phyloP scores from a whole-genome alignment of 495 filamentous ascomycete species.

The Xylaria sp. region DNA sequence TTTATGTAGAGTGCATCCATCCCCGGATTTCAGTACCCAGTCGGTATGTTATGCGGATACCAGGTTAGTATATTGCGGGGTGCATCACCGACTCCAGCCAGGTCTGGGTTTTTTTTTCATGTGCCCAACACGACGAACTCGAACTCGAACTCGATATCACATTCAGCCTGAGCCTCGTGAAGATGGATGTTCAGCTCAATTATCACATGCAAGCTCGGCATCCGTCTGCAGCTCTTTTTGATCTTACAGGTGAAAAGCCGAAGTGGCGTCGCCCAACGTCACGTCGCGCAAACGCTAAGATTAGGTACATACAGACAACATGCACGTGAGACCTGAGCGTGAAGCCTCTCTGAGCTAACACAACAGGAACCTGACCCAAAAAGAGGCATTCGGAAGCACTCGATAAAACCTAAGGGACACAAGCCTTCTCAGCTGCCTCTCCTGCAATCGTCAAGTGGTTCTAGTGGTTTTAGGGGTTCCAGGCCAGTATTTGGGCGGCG shows the following conservation, averaged over 20 bases:
- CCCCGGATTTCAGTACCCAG: neutral
- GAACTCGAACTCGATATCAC: neutral
- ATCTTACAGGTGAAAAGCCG: neutral
- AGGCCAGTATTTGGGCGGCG: neutral
- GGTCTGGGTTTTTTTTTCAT: too few relatives aligned
- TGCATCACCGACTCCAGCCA: neutral
- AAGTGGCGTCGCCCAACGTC: conserved; percentile 11
- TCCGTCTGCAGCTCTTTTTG: neutral
- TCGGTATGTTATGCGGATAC: too few relatives aligned
- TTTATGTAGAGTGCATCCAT: neutral
- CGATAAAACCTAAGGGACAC: neutral
- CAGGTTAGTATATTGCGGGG: neutral
- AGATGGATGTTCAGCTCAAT: neutral
- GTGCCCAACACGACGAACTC: neutral
- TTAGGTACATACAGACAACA: conserved; percentile 11
- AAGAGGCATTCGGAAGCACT: neutral
- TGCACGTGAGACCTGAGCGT: conserved; percentile 6
- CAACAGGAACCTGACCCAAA: neutral
- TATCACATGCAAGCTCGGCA: conserved; percentile 25
- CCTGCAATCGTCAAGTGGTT: neutral
- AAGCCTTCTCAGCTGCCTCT: neutral
- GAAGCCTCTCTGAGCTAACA: neutral
- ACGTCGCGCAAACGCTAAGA: conserved; percentile 5
- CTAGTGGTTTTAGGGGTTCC: too few relatives aligned
- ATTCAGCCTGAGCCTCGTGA: neutral